These are phyloP conservation scores for Cucurbita argyrosperma DNA, from an alignment of 306 rosid species.

Conservation along the genomic window DNA sequence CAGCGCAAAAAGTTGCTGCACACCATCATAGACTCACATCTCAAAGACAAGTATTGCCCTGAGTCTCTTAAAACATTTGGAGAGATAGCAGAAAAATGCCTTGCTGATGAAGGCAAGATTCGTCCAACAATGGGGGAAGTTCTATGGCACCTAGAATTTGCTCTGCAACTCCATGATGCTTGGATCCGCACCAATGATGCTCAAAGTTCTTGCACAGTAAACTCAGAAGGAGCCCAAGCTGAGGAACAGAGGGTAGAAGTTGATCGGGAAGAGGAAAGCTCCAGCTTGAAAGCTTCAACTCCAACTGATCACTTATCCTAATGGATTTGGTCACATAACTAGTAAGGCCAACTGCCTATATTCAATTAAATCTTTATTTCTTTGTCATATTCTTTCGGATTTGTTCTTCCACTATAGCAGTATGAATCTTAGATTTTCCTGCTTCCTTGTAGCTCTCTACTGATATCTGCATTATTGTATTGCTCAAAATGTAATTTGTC, in stretches of 20 bases:
- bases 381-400: background rate
- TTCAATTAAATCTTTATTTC: constrained; percentile 3
- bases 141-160: constrained; percentile 83
- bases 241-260: background rate
- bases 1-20: constrained; percentile 55
- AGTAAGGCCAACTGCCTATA: constrained; percentile 5
- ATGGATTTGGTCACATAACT: constrained; percentile 1
- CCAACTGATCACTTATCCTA: background rate
- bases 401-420: background rate
- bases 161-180: constrained; percentile 79
- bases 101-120: constrained; percentile 77
- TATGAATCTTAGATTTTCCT: background rate
- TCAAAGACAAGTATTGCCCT: constrained; percentile 37
- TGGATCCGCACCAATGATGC: constrained; percentile 35
- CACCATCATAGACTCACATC: constrained; percentile 47
- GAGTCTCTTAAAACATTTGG: constrained; percentile 65
- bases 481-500: background rate
- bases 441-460: background rate
- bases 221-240: background rate
- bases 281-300: background rate
- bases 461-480: background rate
- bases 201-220: constrained; percentile 17
- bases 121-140: constrained; percentile 96
- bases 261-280: background rate
- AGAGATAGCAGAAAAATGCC: constrained; percentile 87